Base-by-base conservation (phyloP, 345 rosid genomes). In the Lepidium aucheri region DNA sequence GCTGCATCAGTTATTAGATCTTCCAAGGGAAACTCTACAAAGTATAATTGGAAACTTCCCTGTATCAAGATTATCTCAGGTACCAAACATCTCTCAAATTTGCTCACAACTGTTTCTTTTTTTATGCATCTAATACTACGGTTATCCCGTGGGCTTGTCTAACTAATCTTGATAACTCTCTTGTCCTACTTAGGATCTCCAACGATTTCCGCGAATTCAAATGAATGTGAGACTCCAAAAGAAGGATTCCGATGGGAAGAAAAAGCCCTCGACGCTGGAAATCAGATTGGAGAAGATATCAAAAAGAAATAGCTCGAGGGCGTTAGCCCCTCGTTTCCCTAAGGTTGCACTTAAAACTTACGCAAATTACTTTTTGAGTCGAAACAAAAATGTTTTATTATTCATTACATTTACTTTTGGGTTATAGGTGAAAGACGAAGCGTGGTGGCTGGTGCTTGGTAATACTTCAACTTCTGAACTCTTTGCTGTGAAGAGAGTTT, bases 371-470 rank as follows among this genome's bases (percentile, higher is more conserved):
- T 12, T 28, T 63, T 63, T 47, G 28, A 54, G 65, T 63, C 28
- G 7, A 56, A 52, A 26, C 24, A 15, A 46, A 44, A 18, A 51
- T 20, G 18, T 54, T 0, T 10, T 64, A 56, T 17, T 35, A 44
- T 22, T 24, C 53, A 22, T 75, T 15, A 79, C 53, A 39, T 51
- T n/a, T 18, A 50, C 24, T 15, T 58, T 26, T 63, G 26, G 39
- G 56, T 45, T 76, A 40, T 43, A 93, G 97, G 53, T 81, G 53
- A 93, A 93, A 88, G 90, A 84, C 65, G 99, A 93, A 84, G 99
- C 96, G 34, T 93, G 99, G 97, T 93, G 97, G 99, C 70, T 93
- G 60, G 80, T 88, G 62, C 91, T 93, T 41, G 95, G 96, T 38
- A 86, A 93, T 73, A 71, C 87, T 16, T 54, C 77, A 39, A 82